Conservation (phyloP, 1,284 basidiomycete species). For the Rhodotorula sp. region DNA sequence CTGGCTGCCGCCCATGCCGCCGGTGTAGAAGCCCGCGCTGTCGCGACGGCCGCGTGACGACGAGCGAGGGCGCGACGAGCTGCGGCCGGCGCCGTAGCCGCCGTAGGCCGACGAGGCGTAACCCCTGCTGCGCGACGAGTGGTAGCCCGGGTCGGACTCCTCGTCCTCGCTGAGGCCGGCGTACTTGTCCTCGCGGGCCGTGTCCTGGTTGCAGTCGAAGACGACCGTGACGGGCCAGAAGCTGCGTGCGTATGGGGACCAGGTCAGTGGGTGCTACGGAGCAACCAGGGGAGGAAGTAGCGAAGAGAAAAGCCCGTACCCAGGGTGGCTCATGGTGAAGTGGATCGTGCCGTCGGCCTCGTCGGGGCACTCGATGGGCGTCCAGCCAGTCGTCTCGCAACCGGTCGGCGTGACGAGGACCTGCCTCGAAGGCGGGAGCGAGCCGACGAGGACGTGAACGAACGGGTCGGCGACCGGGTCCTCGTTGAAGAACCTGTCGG, state of each 20-base stretch:
- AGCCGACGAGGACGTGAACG: constrained; percentile 32
- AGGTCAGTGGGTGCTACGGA: too few species aligned
- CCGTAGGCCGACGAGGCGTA: constrained; percentile 2
- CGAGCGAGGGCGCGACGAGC: background rate
- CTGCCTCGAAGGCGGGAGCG: constrained; percentile 21
- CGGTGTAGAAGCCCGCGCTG: constrained; percentile 5
- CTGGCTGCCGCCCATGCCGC: constrained; percentile 1
- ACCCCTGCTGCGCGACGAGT: background rate
- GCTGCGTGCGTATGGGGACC: background rate
- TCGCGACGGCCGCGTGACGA: background rate
- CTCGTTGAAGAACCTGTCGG: constrained; percentile 34
- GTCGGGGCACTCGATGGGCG: constrained; percentile 20
- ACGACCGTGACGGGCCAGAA: constrained; percentile 40
- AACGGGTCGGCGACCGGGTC: constrained; percentile 33
- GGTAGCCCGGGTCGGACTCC: constrained; percentile 16
- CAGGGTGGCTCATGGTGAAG: constrained; percentile 30
- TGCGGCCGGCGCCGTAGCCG: background rate
- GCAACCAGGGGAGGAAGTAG: background rate
- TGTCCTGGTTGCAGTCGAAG: constrained; percentile 34
- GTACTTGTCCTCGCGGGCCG: constrained; percentile 23
- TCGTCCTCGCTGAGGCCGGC: constrained; percentile 16
- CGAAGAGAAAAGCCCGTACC: constrained; percentile 5
- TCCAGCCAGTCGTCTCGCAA: constrained; percentile 14
- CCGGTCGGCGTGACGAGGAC: constrained; percentile 16
- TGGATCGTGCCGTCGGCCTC: constrained; percentile 35